Evolutionary conservation across 164 flowering plant genomes (phyloP).

Genomic region (Chimonanthus salicifolius): DNA sequence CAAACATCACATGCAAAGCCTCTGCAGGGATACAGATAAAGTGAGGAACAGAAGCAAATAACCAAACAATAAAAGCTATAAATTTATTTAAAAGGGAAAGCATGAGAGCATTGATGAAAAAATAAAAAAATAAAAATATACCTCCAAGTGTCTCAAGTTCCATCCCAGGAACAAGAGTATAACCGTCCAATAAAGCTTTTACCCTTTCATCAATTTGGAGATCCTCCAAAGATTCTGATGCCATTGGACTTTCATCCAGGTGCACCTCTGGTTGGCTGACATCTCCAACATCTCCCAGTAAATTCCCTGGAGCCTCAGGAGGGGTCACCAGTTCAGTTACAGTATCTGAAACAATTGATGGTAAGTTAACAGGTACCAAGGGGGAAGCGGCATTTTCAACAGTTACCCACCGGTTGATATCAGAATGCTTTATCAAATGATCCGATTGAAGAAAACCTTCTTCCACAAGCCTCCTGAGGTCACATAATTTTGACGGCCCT

Average conservation of each 20-base stretch:
- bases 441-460: constrained; percentile 74
- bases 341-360: constrained; percentile 58
- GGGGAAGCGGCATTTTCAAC: constrained; percentile 98
- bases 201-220: constrained; percentile 79
- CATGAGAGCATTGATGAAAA: neutral
- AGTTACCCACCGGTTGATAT: constrained; percentile 86
- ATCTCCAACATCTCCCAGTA: constrained; percentile 62
- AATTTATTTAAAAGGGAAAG: neutral
- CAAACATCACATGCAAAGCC: constrained; percentile 54
- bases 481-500: constrained; percentile 80
- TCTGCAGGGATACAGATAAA: constrained; percentile 52
- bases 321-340: constrained; percentile 77
- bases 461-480: constrained; percentile 68
- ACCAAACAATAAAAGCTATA: neutral
- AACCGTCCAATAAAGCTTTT: constrained; percentile 56
- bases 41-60: neutral
- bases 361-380: constrained; percentile 43
- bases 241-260: constrained; percentile 20
- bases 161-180: constrained; percentile 55
- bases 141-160: constrained; percentile 82
- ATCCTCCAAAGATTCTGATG: constrained; percentile 36
- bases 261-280: constrained; percentile 16
- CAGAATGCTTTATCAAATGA: constrained; percentile 81
- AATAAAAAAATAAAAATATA: constrained; percentile 16
- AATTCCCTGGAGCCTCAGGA: constrained; percentile 96